phyloP scores from a whole-genome alignment of 208 protist genomes.

The Trichomonas gallinae region DNA sequence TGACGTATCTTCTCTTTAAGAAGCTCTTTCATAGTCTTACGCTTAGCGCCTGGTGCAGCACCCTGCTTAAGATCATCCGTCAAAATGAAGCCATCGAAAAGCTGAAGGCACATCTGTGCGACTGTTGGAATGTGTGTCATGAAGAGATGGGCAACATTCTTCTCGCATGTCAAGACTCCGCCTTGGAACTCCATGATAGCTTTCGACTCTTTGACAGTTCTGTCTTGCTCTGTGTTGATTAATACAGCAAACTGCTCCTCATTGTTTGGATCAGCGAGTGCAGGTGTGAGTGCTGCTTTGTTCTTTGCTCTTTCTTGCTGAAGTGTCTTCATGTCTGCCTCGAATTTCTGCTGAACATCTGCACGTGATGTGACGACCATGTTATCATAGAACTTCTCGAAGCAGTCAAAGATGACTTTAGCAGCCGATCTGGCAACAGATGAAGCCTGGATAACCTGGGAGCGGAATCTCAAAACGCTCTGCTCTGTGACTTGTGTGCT shows the following conservation, averaged over 20 bases:
- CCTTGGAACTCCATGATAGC: background rate
- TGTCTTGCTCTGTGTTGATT: background rate
- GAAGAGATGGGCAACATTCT: background rate
- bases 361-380: background rate
- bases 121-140: background rate
- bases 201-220: background rate
- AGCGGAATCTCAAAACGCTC: background rate
- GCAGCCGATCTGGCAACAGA: background rate
- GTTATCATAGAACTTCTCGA: background rate
- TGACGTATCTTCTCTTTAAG: background rate
- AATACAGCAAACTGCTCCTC: background rate
- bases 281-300: background rate
- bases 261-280: background rate
- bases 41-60: background rate
- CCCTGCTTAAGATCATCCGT: background rate
- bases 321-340: background rate
- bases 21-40: background rate
- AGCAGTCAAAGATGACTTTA: background rate
- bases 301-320: background rate
- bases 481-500: background rate
- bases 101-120: background rate
- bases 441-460: background rate
- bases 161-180: background rate
- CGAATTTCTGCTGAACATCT: background rate
- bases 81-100: background rate